Base-by-base conservation (phyloP, 2,329 filamentous ascomycete species). In the Lecanosticta acicola region DNA sequence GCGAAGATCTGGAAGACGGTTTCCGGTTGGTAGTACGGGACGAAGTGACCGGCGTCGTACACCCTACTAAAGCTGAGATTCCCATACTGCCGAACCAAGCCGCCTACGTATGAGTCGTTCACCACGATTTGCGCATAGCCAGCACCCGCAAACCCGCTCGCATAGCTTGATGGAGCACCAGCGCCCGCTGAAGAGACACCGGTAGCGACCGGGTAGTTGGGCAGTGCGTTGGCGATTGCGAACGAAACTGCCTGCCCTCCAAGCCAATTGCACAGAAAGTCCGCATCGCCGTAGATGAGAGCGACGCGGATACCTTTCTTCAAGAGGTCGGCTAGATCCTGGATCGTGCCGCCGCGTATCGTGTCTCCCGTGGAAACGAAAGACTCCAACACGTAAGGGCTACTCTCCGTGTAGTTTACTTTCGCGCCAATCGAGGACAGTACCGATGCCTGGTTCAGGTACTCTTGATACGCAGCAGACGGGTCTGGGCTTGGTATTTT, bases 41-140 rank as follows among this genome's bases (percentile, higher is more conserved):
- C 68, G 43, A 75, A 68, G 53, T 79, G 76, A 3, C 75, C 75
- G 1, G 75, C 68, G 54, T 77, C 68, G 56, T 75, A 78, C 44
- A 78, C 67, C 11, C 73, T 68, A 4, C 67, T 68, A 58, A 77
- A 77, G 26, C 66, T 71, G 4, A 78, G 62, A 45, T 90, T 90
- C 9, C 84, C 86, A 57, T 80, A 86, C 64, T 93, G 85, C 3
- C 86, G 78, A 0, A 87, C 85, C 45, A 79, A 77, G 16, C 87
- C 87, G 41, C 79, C 85, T 59, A 81, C 78, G 65, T 84, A 84
- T 4, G 76, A 73, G 19, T 73, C 74, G 60, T 87, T 85, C 33
- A 86, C 80, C 10, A 81, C 70, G 51, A 93, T 80, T 11, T 83
- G 79, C 0, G 80, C 78, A 61, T 93, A 93, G 1, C 85, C 86